phyloP scores from a whole-genome alignment of 805 yeast species.

The Metschnikowia lunata region DNA sequence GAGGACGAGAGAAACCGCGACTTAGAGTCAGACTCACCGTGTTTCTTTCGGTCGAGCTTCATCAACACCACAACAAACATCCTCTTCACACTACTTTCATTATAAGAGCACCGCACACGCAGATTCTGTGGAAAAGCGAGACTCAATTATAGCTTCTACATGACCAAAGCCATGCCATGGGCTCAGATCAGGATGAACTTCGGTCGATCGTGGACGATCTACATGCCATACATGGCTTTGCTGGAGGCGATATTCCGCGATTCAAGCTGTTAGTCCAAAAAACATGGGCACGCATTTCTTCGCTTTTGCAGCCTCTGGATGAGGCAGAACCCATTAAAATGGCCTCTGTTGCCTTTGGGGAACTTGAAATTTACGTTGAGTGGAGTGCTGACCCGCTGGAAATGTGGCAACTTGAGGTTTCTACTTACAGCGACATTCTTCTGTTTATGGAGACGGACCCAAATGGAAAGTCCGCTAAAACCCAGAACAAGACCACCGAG shows the following conservation, averaged over 20 bases:
- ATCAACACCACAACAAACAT: too few relatives aligned
- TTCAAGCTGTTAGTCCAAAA: conserved; percentile 1
- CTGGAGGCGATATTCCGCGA: neutral
- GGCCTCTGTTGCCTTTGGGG: neutral
- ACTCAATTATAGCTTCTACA: too few relatives aligned
- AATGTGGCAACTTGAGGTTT: neutral
- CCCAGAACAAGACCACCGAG: too few relatives aligned
- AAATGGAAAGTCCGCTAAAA: neutral
- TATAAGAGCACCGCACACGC: too few relatives aligned
- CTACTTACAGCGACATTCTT: neutral
- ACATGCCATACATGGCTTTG: conserved; percentile 2
- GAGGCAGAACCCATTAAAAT: neutral
- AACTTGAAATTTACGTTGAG: neutral
- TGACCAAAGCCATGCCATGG: too few relatives aligned
- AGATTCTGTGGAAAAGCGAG: too few relatives aligned
- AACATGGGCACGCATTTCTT: neutral
- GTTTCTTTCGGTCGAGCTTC: too few relatives aligned
- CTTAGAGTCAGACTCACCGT: too few relatives aligned
- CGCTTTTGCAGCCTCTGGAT: neutral
- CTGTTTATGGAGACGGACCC: neutral
- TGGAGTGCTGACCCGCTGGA: neutral
- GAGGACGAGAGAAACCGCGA: too few relatives aligned
- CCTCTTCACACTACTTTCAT: too few relatives aligned
- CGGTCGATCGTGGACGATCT: neutral
- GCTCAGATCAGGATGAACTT: too few relatives aligned